Base-by-base conservation (phyloP, 352 stramenopile genomes). In the Sclerospora graminicola region DNA sequence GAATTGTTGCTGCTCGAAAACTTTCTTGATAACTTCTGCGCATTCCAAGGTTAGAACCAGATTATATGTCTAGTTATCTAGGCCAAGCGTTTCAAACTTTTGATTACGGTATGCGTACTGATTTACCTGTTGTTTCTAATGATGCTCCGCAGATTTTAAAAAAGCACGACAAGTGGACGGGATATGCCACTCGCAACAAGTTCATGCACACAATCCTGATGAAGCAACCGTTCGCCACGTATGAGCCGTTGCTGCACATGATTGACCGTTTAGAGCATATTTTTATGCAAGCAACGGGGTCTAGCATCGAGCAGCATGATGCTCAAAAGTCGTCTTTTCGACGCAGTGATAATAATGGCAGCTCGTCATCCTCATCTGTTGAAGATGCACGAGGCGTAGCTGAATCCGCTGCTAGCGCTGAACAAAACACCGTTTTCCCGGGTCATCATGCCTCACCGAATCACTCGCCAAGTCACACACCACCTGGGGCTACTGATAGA, bases 121-220 rank as follows among this genome's bases (percentile, higher is more conserved):
- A 51, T 30, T 21, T n/a, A n/a, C n/a, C 30, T 41, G 35, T 53
- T 15, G 11, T 31, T 32, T 38, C 21, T 15, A 14, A 31, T 41
- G 10, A 15, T 51, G 35, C 45, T 36, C 11, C 45, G 8, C 26
- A 84, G 78, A 93, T 93, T 42, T 62, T 93, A 24, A 93, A 93
- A 41, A 93, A 93, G 49, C 82, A 93, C 49, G 82, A 93, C 67
- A 90, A 91, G 52, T 93, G 82, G 82, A 93, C 82, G n/a, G 82
- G 82, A 34, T 93, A 93, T 47, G 78, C 79, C n/a, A 93, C 82
- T 20, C 79, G 82, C 20, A 82, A 86, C 57, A 93, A 93, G 60
- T 93, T 91, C 42, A 89, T 93, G 74, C 73, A 85, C 48, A 87
- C 75, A 50, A 89, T 93, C 43, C 55, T 93, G 39, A 93, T 89